A percentile compares a stretch with the other conserved stretches of the same genome.
Conservation (phyloP, 257 asterid species). For the Solanum verrucosum region DNA sequence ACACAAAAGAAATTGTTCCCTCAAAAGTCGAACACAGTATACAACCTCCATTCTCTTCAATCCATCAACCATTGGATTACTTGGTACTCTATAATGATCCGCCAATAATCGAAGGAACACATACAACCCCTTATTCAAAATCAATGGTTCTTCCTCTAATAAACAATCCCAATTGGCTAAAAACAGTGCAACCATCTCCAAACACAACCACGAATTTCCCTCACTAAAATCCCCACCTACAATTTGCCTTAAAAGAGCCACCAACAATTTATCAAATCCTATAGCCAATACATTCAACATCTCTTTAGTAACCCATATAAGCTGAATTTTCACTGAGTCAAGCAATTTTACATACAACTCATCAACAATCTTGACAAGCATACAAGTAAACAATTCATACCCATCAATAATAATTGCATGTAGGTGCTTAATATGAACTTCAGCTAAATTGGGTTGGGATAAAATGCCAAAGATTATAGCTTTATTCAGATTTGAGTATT, state of each 20-base stretch:
- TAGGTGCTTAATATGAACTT: constrained; percentile 60
- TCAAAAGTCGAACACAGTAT: constrained; percentile 48
- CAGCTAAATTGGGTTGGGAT: constrained; percentile 36
- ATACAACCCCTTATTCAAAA: constrained; percentile 29
- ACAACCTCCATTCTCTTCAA: constrained; percentile 53
- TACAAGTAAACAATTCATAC: constrained; percentile 45
- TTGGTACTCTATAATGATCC: constrained; percentile 48
- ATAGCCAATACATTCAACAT: constrained; percentile 50
- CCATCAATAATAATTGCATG: constrained; percentile 66
- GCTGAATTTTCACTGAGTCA: constrained; percentile 41
- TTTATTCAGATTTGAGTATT: constrained; percentile 47
- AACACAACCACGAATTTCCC: constrained; percentile 66
- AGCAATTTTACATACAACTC: constrained; percentile 40
- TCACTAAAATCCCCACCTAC: constrained; percentile 62
- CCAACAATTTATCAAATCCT: constrained; percentile 58
- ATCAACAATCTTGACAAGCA: constrained; percentile 46
- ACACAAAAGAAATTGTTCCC: constrained; percentile 54
- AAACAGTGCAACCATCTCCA: constrained; percentile 50
- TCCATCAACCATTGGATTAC: constrained; percentile 26
- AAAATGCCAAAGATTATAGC: constrained; percentile 62
- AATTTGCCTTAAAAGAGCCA: constrained; percentile 70
- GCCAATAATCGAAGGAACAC: constrained; percentile 43
- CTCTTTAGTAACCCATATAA: constrained; percentile 48
- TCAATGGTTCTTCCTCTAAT: constrained; percentile 49
- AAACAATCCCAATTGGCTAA: constrained; percentile 43